Conservation (phyloP, 345 rosid genomes). For the Acer saccharum region DNA sequence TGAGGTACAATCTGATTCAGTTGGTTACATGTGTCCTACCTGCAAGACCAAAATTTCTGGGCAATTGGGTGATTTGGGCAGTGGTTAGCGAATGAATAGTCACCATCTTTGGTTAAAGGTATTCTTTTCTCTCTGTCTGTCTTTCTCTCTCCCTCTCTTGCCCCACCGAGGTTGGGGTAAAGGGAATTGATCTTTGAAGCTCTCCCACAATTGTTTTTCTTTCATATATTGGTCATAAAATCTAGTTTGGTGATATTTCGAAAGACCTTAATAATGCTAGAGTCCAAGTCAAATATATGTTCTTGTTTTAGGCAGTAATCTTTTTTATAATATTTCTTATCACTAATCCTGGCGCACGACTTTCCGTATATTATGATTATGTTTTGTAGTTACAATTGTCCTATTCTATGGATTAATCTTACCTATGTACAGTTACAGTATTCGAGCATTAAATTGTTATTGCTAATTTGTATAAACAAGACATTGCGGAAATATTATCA, state of each 20-base stretch:
- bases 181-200: background rate
- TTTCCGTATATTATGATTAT: too few species aligned
- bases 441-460: background rate
- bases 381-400: background rate
- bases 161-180: background rate
- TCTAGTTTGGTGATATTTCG: background rate
- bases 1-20: conserved; percentile 60
- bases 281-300: background rate
- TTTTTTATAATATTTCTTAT: too few species aligned
- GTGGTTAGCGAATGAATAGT: conserved; percentile 12
- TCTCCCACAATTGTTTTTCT: background rate
- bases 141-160: background rate
- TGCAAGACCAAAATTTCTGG: conserved; percentile 68
- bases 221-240: background rate
- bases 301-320: background rate
- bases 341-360: background rate
- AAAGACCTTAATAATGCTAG: background rate
- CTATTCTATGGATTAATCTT: background rate
- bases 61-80: conserved; percentile 28
- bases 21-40: conserved; percentile 68
- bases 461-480: too few species aligned
- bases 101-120: conserved; percentile 10
- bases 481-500: background rate
- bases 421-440: background rate
- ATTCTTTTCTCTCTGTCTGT: background rate